Percentiles rank a stretch among this genome's conserved stretches.
Conservation (phyloP, 1,284 basidiomycete genomes). For the Quambalaria eucalypti region DNA sequence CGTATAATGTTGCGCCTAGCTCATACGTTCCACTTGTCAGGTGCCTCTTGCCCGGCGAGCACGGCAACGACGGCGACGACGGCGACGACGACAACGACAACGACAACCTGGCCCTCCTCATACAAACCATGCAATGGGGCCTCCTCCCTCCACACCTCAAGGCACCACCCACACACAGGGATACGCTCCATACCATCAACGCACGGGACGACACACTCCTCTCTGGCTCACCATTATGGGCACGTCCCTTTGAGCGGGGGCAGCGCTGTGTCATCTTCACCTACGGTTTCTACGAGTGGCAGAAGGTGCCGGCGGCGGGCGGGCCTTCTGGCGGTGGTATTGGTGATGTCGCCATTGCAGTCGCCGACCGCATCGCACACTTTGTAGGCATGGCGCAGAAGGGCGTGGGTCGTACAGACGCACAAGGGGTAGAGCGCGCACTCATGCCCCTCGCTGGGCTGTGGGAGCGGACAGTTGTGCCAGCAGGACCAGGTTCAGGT, state of each 20-base stretch:
- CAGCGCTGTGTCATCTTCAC: slow-evolving; percentile 40
- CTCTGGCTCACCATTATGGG: slow-evolving; percentile 19
- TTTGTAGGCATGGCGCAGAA: slow-evolving; percentile 71
- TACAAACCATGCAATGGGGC: slow-evolving; percentile 65
- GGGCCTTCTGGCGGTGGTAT: not conserved
- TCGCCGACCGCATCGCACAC: slow-evolving; percentile 51
- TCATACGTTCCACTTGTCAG: slow-evolving; percentile 29
- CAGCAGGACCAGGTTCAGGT: too few relatives aligned
- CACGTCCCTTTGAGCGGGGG: not conserved
- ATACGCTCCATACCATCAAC: slow-evolving; percentile 72
- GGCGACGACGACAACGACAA: slow-evolving; percentile 5
- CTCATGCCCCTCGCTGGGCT: slow-evolving; percentile 80
- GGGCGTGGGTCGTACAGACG: slow-evolving; percentile 56
- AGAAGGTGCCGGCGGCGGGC: slow-evolving; percentile 12
- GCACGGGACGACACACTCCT: slow-evolving; percentile 74
- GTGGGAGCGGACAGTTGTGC: slow-evolving; percentile 65
- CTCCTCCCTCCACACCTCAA: slow-evolving; percentile 77
- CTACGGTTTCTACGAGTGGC: slow-evolving; percentile 44
- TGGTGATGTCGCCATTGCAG: slow-evolving; percentile 3
- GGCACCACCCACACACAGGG: slow-evolving; percentile 56
- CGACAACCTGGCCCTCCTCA: slow-evolving; percentile 9
- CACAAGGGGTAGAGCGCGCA: slow-evolving; percentile 56
- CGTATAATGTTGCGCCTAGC: slow-evolving; percentile 38
- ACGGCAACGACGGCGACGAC: slow-evolving; percentile 4
- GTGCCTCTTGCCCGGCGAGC: not conserved